Base-by-base conservation (phyloP, 73 alveolate species). In the Tetrahymena malaccensis region DNA sequence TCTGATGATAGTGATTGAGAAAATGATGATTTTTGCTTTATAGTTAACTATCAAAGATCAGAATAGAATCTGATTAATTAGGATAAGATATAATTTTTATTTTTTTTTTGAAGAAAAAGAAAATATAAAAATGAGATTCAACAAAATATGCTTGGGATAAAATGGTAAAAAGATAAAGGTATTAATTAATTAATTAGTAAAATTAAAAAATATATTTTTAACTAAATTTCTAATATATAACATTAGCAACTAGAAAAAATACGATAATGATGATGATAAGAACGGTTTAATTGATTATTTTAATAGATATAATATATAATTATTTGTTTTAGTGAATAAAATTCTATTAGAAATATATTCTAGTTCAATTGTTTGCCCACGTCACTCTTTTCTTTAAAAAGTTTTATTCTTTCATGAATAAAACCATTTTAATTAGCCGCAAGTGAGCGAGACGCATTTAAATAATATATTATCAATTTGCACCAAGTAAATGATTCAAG, bases 401-500 rank as follows among this genome's bases (percentile, higher is more conserved):
- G 83, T 50, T 15, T 50, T 50, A 19, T 11, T 50, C 13, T 50
- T 50, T 40, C 44, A 40, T 40, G 9, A 50, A 19, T 70, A 70
- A 70, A 31, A 31, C 43, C 6, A 27, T 31, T 31, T 17, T 5
- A 9, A 6, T 70, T n/a, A 15, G 10, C 85, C 89, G 25, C 34
- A 4, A 22, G 22, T n/a, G 83, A 27, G 89, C 37, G 43, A 70
- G 94, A n/a, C n/a, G 34, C 37, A 22, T 85, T 85, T 38, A 85
- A 85, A 85, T 38, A 85, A 22, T 27, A 43, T 34, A n/a, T 93
- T 34, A 43, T 93, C 43, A 84, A 85, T 94, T 85, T 50, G 94
- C 97, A 43, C 97, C 96, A 22, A 96, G 94, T 40, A 96, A 44
- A 58, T 85, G 94, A 93, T 96, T 96, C 85, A 95, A 95, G 34